Evolutionary conservation across 2,329 filamentous ascomycete species (phyloP).

Genomic region (Fusarium papillatum): DNA sequence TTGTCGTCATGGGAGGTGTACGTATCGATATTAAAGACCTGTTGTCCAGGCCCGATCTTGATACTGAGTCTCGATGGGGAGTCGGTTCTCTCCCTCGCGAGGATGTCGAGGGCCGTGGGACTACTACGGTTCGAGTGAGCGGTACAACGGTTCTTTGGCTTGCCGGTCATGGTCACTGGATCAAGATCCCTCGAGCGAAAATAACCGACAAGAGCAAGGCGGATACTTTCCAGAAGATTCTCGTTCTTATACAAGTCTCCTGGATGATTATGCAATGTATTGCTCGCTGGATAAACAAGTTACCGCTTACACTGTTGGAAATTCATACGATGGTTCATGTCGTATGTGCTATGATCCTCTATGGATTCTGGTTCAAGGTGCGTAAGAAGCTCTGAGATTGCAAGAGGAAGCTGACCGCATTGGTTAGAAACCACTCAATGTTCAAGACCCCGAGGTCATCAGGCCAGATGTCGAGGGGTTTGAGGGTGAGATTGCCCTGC

Average conservation of each 20-base stretch:
- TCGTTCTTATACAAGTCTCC: conserved; percentile 52
- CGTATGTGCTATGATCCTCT: conserved; percentile 33
- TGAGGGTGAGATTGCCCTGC: conserved; percentile 16
- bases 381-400: too few relatives aligned
- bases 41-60: conserved; percentile 1
- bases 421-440: conserved; percentile 30
- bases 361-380: conserved; percentile 37
- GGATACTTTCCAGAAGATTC: conserved; percentile 48
- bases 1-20: conserved; percentile 48
- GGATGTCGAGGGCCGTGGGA: neutral
- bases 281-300: conserved; percentile 44
- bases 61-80: neutral
- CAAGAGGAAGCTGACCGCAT: too few relatives aligned
- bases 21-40: conserved; percentile 20
- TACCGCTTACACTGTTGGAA: conserved; percentile 54
- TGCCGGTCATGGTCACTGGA: conserved; percentile 15
- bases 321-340: conserved; percentile 43
- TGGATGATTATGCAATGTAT: conserved; percentile 55
- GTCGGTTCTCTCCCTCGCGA: conserved; percentile 10
- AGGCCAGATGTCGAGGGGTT: neutral
- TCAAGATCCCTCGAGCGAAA: conserved; percentile 13
- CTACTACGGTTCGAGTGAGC: neutral
- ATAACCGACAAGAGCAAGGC: conserved; percentile 55
- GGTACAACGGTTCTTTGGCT: conserved; percentile 11
- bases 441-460: conserved; percentile 13